phyloP scores from a whole-genome alignment of 2,329 filamentous ascomycete species.

The Myriangium duriaei region DNA sequence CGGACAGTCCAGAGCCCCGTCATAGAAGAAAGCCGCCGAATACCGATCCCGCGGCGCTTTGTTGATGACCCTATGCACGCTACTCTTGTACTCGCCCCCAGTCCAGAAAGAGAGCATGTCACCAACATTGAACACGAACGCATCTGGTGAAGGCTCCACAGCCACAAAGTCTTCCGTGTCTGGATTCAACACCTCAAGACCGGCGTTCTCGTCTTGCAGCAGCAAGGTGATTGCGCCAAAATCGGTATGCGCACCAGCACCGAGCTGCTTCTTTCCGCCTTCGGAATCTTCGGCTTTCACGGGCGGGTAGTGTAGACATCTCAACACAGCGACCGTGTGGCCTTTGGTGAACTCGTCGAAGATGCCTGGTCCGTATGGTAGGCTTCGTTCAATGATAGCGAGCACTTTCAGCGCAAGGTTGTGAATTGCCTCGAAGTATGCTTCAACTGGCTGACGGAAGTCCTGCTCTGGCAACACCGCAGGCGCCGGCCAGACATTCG shows the following conservation, averaged over 20 bases:
- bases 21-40: constrained; percentile 44
- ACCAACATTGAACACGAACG: constrained; percentile 16
- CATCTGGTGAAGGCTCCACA: constrained; percentile 16
- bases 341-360: constrained; percentile 26
- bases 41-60: constrained; percentile 38
- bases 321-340: constrained; percentile 30
- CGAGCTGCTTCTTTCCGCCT: constrained; percentile 25
- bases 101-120: constrained; percentile 29
- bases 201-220: constrained; percentile 30
- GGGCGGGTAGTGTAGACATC: constrained; percentile 31
- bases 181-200: constrained; percentile 25
- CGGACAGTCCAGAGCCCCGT: constrained; percentile 39
- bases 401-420: too few relatives aligned
- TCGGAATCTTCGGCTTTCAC: constrained; percentile 26
- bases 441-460: too few relatives aligned
- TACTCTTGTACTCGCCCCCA: constrained; percentile 40
- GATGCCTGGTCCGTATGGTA: too few relatives aligned
- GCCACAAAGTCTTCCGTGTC: constrained; percentile 20
- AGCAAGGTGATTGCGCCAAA: constrained; percentile 31
- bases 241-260: constrained; percentile 32
- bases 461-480: too few relatives aligned
- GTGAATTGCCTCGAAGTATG: too few relatives aligned
- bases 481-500: too few relatives aligned
- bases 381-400: too few relatives aligned
- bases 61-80: constrained; percentile 44